These are phyloP conservation scores for Cephaloascus fragrans DNA, from an alignment of 805 yeast genomes.

Conservation along the genomic window DNA sequence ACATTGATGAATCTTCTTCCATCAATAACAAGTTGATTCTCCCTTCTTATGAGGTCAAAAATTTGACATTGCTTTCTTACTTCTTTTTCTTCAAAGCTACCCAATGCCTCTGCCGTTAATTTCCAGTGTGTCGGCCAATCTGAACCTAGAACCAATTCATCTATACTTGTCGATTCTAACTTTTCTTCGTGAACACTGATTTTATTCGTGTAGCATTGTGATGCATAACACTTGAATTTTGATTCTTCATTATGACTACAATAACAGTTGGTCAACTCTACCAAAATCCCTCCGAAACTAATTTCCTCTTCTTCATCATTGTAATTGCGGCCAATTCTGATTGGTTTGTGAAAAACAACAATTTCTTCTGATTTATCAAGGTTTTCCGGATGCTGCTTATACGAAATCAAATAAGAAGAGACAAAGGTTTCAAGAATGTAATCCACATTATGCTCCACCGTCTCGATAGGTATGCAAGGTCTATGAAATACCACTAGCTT, in stretches of 20 bases:
- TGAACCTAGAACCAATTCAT: background rate
- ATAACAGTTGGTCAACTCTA: conserved; percentile 26
- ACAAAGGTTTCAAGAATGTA: conserved; percentile 31
- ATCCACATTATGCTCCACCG: conserved; percentile 41
- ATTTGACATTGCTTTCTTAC: conserved; percentile 65
- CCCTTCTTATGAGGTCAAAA: conserved; percentile 65
- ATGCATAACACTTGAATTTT: conserved; percentile 22
- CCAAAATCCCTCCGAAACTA: conserved; percentile 26
- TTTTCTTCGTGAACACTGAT: conserved; percentile 14
- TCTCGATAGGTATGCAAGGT: conserved; percentile 38
- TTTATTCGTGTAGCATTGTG: conserved; percentile 23
- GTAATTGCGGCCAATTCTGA: no score
- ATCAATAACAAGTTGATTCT: conserved; percentile 59
- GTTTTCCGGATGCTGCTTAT: conserved; percentile 3
- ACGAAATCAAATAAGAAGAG: background rate
- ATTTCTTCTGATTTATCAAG: conserved; percentile 29
- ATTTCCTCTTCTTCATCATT: conserved; percentile 10
- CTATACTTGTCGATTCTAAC: background rate
- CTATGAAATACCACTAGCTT: conserved; percentile 39
- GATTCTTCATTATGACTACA: conserved; percentile 10
- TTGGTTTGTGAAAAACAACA: conserved; percentile 15
- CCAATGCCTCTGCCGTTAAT: conserved; percentile 41
- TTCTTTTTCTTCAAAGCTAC: conserved; percentile 38
- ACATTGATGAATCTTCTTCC: conserved; percentile 55
- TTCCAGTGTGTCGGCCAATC: conserved; percentile 68